Percentiles rank a stretch among this genome's conserved stretches.
Conservation (phyloP, 805 yeast genomes). For the Hermanozyma aechmeae region DNA sequence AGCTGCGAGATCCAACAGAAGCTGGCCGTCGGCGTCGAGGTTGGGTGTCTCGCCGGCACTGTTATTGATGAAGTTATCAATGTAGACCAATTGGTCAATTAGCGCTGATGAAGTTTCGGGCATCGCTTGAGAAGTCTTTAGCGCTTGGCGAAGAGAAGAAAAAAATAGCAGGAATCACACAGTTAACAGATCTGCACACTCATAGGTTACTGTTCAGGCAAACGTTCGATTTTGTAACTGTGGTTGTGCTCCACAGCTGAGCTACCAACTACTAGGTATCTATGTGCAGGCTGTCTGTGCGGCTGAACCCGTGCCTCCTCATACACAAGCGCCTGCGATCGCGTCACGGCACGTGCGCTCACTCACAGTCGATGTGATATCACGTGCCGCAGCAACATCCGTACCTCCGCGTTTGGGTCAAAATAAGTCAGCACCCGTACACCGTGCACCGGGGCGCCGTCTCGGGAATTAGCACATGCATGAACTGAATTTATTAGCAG, state of each 20-base stretch:
- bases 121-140: conserved; percentile 3
- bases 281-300: not conserved
- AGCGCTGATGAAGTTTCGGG: conserved; percentile 33
- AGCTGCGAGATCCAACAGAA: conserved; percentile 57
- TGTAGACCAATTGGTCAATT: conserved; percentile 70
- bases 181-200: conserved; percentile 1
- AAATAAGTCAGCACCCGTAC: too few relatives aligned
- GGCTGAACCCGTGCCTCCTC: conserved; percentile 1
- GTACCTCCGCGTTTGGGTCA: too few relatives aligned
- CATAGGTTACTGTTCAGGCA: not conserved
- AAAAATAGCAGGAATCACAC: conserved; percentile 1
- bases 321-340: conserved; percentile 1
- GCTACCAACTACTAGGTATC: not conserved
- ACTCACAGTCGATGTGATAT: conserved; percentile 3
- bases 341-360: conserved; percentile 10
- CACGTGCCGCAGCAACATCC: conserved; percentile 4
- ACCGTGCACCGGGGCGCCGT: too few relatives aligned
- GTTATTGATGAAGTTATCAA: conserved; percentile 54
- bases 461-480: too few relatives aligned
- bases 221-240: not conserved
- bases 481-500: too few relatives aligned
- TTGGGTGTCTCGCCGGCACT: conserved; percentile 29
- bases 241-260: not conserved
- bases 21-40: conserved; percentile 30
- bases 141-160: conserved; percentile 1